Conservation (phyloP, 768 basidiomycete genomes). For the Tulasnella sp. region DNA sequence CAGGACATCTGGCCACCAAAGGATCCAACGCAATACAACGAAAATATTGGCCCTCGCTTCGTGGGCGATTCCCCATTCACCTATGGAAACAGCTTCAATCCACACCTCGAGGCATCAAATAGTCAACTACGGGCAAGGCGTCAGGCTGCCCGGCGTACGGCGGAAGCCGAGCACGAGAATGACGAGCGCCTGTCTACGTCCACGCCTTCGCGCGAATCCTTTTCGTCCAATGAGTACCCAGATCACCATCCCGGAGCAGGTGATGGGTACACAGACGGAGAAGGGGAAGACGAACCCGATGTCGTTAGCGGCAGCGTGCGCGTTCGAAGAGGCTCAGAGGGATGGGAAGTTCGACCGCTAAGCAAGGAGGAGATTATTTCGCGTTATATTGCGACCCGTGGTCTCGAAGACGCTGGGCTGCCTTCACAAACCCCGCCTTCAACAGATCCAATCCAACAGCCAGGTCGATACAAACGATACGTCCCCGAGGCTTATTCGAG, state of each 20-base stretch:
- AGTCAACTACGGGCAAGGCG: neutral
- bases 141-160: constrained; percentile 53
- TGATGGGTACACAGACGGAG: constrained; percentile 32
- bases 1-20: constrained; percentile 71
- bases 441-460: constrained; percentile 16
- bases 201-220: constrained; percentile 37
- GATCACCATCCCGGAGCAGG: constrained; percentile 37
- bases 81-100: constrained; percentile 77
- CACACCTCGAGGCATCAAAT: constrained; percentile 68
- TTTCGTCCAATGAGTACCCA: constrained; percentile 37
- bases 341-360: constrained; percentile 58
- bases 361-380: constrained; percentile 27
- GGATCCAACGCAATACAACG: constrained; percentile 53
- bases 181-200: constrained; percentile 40
- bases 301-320: constrained; percentile 33
- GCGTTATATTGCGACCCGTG: constrained; percentile 24
- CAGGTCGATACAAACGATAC: constrained; percentile 32
- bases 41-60: constrained; percentile 44
- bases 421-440: neutral
- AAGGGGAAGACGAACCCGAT: constrained; percentile 30
- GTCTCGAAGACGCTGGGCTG: neutral
- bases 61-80: constrained; percentile 76
- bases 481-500: constrained; percentile 23
- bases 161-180: constrained; percentile 43
- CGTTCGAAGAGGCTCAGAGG: constrained; percentile 77